phyloP scores from a whole-genome alignment of 2,329 filamentous ascomycete genomes.

The Rugonectria rugulosa region DNA sequence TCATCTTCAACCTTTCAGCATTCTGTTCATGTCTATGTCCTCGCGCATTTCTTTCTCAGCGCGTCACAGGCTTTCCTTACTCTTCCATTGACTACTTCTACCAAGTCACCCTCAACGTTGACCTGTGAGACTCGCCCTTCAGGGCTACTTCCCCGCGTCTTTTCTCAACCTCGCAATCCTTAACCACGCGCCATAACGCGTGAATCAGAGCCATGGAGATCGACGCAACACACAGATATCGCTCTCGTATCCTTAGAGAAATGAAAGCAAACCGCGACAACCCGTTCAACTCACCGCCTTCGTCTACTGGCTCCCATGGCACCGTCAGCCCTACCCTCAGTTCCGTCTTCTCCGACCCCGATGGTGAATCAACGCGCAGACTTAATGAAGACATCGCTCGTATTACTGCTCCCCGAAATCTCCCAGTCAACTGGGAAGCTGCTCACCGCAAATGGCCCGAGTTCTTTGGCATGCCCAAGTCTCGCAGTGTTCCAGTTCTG shows the following conservation, averaged over 20 bases:
- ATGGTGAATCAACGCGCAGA: slow-evolving; percentile 61
- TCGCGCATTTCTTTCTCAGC: slow-evolving; percentile 26
- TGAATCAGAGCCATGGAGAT: slow-evolving; percentile 49
- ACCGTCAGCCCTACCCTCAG: slow-evolving; percentile 63
- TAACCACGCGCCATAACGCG: slow-evolving; percentile 33
- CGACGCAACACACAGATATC: slow-evolving; percentile 52
- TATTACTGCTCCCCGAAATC: slow-evolving; percentile 49
- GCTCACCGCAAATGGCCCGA: slow-evolving; percentile 62
- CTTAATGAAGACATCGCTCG: slow-evolving; percentile 58
- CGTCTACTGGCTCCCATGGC: slow-evolving; percentile 65
- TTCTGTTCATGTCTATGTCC: slow-evolving; percentile 22
- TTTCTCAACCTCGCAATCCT: slow-evolving; percentile 29
- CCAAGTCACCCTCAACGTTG: slow-evolving; percentile 20
- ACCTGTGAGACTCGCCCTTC: slow-evolving; percentile 29
- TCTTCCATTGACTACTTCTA: slow-evolving; percentile 32
- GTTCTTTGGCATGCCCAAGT: slow-evolving; percentile 54
- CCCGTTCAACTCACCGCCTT: slow-evolving; percentile 66
- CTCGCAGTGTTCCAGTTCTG: slow-evolving; percentile 36
- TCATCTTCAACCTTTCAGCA: slow-evolving; percentile 14
- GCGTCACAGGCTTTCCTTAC: slow-evolving; percentile 19
- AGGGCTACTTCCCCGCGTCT: slow-evolving; percentile 29
- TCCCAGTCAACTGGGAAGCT: slow-evolving; percentile 53
- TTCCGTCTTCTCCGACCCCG: slow-evolving; percentile 60
- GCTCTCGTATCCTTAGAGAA: slow-evolving; percentile 58
- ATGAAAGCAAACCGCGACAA: slow-evolving; percentile 62